A percentile compares a stretch with the other conserved stretches of the same genome.
Evolutionary conservation across 2,329 filamentous ascomycete genomes (phyloP).

Genomic region (Endoconidiophora laricicola): DNA sequence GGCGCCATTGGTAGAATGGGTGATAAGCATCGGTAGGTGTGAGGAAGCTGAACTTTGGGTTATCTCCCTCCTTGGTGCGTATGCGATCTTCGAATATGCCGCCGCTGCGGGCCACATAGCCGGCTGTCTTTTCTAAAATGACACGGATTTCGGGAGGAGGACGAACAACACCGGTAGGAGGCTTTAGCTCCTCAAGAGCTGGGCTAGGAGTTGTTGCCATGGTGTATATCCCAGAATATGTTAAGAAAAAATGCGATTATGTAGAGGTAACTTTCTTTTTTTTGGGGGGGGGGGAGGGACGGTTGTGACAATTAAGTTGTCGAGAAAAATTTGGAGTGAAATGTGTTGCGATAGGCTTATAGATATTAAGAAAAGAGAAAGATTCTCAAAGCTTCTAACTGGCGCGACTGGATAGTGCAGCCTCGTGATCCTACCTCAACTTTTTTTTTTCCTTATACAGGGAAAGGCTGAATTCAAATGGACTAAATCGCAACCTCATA

Average conservation of each 20-base stretch:
- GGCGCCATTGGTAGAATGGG: slow-evolving; percentile 77
- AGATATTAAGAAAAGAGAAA: not conserved
- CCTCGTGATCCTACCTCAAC: not conserved
- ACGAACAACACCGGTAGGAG: slow-evolving; percentile 68
- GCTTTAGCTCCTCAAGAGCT: slow-evolving; percentile 51
- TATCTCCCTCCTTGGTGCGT: slow-evolving; percentile 64
- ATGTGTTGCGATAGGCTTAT: not conserved
- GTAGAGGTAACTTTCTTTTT: not conserved
- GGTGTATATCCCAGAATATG: not conserved
- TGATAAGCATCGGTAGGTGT: slow-evolving; percentile 67
- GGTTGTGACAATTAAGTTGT: not conserved
- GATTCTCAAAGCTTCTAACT: not conserved
- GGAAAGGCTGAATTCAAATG: slow-evolving; percentile 2
- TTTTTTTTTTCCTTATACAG: not conserved
- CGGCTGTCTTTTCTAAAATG: slow-evolving; percentile 84
- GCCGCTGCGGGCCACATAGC: slow-evolving; percentile 62
- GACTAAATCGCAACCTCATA: not conserved
- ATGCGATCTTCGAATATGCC: slow-evolving; percentile 66
- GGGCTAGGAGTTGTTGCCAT: slow-evolving; percentile 15
- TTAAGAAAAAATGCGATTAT: not conserved
- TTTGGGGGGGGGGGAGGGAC: not conserved
- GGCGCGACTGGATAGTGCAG: not conserved
- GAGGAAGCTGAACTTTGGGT: slow-evolving; percentile 86
- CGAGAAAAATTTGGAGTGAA: not conserved
- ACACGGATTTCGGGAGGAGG: slow-evolving; percentile 77